Percentiles rank a stretch among this genome's conserved stretches.
These are phyloP conservation scores for Trichosphaerium sp. DNA, from an alignment of 78 protist genomes.

Conservation along the genomic window DNA sequence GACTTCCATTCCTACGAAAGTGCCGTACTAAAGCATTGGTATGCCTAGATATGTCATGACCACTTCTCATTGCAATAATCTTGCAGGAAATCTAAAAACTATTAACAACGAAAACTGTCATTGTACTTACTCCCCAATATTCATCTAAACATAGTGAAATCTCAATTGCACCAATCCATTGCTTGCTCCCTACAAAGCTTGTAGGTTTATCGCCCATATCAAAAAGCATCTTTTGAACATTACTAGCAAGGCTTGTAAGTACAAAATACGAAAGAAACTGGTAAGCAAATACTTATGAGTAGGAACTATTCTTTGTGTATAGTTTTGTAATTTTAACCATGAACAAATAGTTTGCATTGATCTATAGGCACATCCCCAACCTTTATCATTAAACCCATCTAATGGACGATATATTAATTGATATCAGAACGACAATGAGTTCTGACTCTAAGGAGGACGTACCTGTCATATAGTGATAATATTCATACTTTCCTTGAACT, in stretches of 20 bases:
- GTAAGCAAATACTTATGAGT: no score
- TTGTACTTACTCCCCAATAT: slow-evolving; percentile 30
- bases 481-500: slow-evolving; percentile 58
- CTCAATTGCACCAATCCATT: slow-evolving; percentile 80
- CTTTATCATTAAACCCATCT: slow-evolving; percentile 54
- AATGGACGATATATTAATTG: no score
- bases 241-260: no score
- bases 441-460: no score
- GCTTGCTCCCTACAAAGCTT: slow-evolving; percentile 35
- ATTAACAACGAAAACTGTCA: no score
- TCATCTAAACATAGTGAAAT: slow-evolving; percentile 23
- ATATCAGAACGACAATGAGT: no score
- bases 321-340: slow-evolving; percentile 28
- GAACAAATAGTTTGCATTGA: slow-evolving; percentile 67
- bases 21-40: slow-evolving; percentile 44
- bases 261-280: no score
- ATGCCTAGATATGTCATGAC: not conserved
- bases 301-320: slow-evolving; percentile 30
- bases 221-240: slow-evolving; percentile 59
- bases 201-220: slow-evolving; percentile 28
- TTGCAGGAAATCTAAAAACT: no score
- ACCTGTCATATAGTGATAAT: slow-evolving; percentile 63
- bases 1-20: slow-evolving; percentile 55
- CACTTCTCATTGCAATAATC: not conserved
- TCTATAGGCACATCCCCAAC: slow-evolving; percentile 89